These are phyloP conservation scores for Apiotrichum gracile DNA, from an alignment of 1,284 basidiomycete genomes.

Conservation along the genomic window DNA sequence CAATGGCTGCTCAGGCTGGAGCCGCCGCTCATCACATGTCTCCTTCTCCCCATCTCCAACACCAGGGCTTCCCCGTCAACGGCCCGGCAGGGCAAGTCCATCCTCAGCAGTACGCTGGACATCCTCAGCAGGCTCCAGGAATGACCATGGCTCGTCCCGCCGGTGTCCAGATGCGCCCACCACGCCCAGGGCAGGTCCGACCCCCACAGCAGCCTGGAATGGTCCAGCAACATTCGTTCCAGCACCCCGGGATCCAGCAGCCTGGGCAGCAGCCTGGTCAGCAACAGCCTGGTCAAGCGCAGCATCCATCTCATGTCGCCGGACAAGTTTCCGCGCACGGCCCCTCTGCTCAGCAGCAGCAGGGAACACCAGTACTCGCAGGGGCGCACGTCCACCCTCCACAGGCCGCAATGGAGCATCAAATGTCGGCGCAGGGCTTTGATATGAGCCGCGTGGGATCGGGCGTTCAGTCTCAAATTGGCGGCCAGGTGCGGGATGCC, in stretches of 20 bases:
- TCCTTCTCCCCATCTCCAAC: constrained; percentile 38
- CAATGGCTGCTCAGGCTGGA: constrained; percentile 3
- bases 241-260: constrained; percentile 14
- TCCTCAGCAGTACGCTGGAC: constrained; percentile 14
- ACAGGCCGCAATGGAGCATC: constrained; percentile 16
- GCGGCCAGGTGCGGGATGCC: constrained; percentile 18
- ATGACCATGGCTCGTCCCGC: constrained; percentile 9
- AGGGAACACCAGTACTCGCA: constrained; percentile 15
- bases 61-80: constrained; percentile 32
- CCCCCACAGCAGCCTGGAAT: constrained; percentile 10
- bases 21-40: constrained; percentile 18
- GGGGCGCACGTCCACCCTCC: constrained; percentile 15
- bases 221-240: constrained; percentile 13
- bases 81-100: constrained; percentile 19
- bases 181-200: constrained; percentile 7
- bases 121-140: constrained; percentile 17
- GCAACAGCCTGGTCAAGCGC: constrained; percentile 17
- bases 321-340: constrained; percentile 11
- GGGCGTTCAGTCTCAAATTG: constrained; percentile 21
- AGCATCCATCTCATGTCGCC: constrained; percentile 17
- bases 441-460: constrained; percentile 34
- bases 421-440: constrained; percentile 19
- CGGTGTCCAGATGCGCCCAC: constrained; percentile 15
- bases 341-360: constrained; percentile 14
- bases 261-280: constrained; percentile 18